Evolutionary conservation across 2,329 filamentous ascomycete species (phyloP), one percentile per base, ranked within the genome.

Genomic region (Eutypella sp.): DNA sequence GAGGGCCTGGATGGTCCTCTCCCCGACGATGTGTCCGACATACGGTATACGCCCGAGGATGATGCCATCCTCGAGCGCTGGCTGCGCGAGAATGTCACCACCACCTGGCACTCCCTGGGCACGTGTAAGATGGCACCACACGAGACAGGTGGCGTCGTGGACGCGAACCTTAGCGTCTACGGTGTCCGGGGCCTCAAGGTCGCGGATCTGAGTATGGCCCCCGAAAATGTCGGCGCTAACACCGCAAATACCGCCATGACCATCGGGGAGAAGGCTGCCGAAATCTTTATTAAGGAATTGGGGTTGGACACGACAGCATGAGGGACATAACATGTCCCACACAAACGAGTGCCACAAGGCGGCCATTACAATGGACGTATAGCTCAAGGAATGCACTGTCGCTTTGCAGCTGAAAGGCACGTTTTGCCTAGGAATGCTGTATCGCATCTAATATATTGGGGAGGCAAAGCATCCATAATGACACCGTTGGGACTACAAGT

Each of bases 41-140:
- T 79, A 34, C 55, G 65, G 45, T 78, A 78, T 50, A 61, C 62
- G 1, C 51, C 62, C 5, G 69, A 72, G 25, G 72, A 74, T 36
- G 63, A 73, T 45, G 58, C 65, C 45, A 65, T 63, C 2, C 69
- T 75, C 42, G 63, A 70, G 52, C 56, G 67, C 31, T 64, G 50
- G 48, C n/a, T 66, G 20, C 57, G 67, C 6, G 51, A 60, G 24
- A 58, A 54, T 4, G 48, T 66, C 5, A 54, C 43, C 7, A 67
- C 65, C 15, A 64, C 65, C 13, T 69, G 63, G 63, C 66, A 69
- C 48, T 61, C 57, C 13, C 49, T 65, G 22, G 64, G 65, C 6
- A 68, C 66, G 8, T 60, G 54, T 46, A 60, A 60, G 42, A 69
- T 69, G 66, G 61, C 56, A 41, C 57, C 61, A 24, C 41, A 52